phyloP scores from a whole-genome alignment of 2,329 filamentous ascomycete genomes.

The Trematosphaeria pertusa region DNA sequence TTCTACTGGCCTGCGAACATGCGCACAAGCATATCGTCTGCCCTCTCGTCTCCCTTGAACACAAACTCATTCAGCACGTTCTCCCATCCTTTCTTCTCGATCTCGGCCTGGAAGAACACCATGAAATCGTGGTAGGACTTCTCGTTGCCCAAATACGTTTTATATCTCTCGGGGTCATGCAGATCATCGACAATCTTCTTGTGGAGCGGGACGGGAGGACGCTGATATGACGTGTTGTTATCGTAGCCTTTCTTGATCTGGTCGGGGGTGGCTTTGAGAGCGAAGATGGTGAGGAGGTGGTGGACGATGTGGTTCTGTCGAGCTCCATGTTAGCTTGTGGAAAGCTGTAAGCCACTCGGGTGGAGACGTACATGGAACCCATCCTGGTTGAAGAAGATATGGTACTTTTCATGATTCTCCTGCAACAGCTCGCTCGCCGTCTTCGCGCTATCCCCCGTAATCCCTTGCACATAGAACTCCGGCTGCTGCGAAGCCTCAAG shows the following conservation, averaged over 20 bases:
- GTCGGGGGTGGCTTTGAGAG: constrained; percentile 69
- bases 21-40: constrained; percentile 72
- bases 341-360: background rate
- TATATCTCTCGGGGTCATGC: constrained; percentile 63
- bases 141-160: constrained; percentile 67
- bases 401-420: constrained; percentile 74
- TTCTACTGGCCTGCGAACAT: constrained; percentile 65
- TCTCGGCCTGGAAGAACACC: constrained; percentile 76
- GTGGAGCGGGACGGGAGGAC: constrained; percentile 57
- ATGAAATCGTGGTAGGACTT: constrained; percentile 76
- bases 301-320: constrained; percentile 75
- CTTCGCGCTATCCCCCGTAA: constrained; percentile 65
- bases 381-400: constrained; percentile 78
- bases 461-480: constrained; percentile 54
- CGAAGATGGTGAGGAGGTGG: constrained; percentile 77
- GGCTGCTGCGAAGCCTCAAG: constrained; percentile 54
- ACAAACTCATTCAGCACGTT: constrained; percentile 70
- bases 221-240: constrained; percentile 71
- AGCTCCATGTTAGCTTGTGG: background rate
- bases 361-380: constrained; percentile 69
- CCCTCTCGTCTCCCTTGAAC: constrained; percentile 69
- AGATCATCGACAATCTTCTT: constrained; percentile 63
- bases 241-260: constrained; percentile 70
- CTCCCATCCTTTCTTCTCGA: constrained; percentile 69
- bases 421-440: constrained; percentile 74